These are phyloP conservation scores for Leccinum obscurum DNA, from an alignment of 768 basidiomycete genomes.

Conservation along the genomic window DNA sequence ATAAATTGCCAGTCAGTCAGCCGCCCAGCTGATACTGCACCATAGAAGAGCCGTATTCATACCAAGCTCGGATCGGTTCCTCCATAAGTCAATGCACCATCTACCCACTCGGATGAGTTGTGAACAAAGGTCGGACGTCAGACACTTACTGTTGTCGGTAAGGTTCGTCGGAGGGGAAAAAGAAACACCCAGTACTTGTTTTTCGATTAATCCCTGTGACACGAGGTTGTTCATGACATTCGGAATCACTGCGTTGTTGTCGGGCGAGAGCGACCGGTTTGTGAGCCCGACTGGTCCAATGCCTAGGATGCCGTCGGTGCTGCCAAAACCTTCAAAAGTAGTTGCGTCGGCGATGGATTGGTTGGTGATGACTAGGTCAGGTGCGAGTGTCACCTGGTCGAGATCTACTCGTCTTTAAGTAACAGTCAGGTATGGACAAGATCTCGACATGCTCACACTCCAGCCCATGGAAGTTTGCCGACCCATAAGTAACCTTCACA, in stretches of 20 bases:
- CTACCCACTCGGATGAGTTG: constrained; percentile 15
- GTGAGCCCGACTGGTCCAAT: constrained; percentile 19
- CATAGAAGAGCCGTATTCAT: not conserved
- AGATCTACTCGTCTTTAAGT: constrained; percentile 12
- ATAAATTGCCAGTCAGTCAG: not conserved
- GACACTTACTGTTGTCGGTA: constrained; percentile 10
- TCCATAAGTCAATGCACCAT: not conserved
- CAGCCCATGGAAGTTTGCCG: constrained; percentile 29
- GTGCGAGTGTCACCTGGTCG: constrained; percentile 29
- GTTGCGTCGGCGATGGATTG: constrained; percentile 32
- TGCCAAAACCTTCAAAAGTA: constrained; percentile 13
- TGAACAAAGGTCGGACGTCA: not conserved
- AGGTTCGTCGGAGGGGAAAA: constrained; percentile 14
- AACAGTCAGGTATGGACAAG: not conserved
- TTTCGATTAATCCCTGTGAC: constrained; percentile 16
- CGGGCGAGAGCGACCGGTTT: not conserved
- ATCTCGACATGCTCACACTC: constrained; percentile 29
- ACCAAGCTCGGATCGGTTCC: not conserved
- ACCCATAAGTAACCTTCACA: constrained; percentile 12
- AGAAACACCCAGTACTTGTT: constrained; percentile 18
- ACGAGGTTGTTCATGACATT: constrained; percentile 23
- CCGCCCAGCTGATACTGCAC: not conserved
- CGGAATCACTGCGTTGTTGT: constrained; percentile 7
- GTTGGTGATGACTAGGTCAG: constrained; percentile 24
- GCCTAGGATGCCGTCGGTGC: constrained; percentile 29